Conservation (phyloP, 805 yeast genomes). For the Kurtzmaniella cleridarum region DNA sequence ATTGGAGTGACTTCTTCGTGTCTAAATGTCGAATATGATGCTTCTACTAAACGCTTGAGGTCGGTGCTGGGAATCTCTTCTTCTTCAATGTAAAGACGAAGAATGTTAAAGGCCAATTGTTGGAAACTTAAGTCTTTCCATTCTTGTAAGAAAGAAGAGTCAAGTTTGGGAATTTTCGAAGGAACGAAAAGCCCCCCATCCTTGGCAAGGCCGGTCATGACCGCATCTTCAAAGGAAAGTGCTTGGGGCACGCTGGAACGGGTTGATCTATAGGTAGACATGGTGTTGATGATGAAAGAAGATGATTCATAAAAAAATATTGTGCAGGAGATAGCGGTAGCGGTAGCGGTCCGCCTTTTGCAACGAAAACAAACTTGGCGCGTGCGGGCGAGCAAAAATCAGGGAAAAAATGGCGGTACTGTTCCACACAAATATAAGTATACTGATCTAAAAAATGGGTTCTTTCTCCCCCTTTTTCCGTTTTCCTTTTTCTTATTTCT, state of each 20-base stretch:
- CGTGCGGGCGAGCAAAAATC: no score
- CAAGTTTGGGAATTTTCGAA: slow-evolving; percentile 65
- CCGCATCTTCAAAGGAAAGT: slow-evolving; percentile 72
- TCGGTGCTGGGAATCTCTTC: slow-evolving; percentile 71
- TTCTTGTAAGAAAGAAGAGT: slow-evolving; percentile 46
- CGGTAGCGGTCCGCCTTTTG: not conserved
- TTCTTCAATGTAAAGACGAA: slow-evolving; percentile 71
- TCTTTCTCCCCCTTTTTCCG: no score
- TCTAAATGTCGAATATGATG: slow-evolving; percentile 89
- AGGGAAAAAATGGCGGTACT: no score
- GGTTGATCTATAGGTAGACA: slow-evolving; percentile 77
- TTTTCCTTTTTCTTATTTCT: no score
- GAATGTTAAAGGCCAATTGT: slow-evolving; percentile 80
- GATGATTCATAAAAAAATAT: slow-evolving; percentile 2
- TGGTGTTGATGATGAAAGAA: slow-evolving; percentile 8
- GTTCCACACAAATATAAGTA: no score
- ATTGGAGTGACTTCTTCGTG: slow-evolving; percentile 85
- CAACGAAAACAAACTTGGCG: no score
- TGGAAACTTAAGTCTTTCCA: slow-evolving; percentile 79
- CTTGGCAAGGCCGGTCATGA: slow-evolving; percentile 86
- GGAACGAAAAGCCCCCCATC: slow-evolving; percentile 98
- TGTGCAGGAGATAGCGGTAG: slow-evolving; percentile 1
- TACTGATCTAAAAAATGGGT: no score
- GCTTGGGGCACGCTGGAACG: slow-evolving; percentile 51
- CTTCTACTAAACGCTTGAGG: slow-evolving; percentile 53